Base-by-base conservation (phyloP, 2,329 filamentous ascomycete genomes). In the Ophiostoma perfectum region DNA sequence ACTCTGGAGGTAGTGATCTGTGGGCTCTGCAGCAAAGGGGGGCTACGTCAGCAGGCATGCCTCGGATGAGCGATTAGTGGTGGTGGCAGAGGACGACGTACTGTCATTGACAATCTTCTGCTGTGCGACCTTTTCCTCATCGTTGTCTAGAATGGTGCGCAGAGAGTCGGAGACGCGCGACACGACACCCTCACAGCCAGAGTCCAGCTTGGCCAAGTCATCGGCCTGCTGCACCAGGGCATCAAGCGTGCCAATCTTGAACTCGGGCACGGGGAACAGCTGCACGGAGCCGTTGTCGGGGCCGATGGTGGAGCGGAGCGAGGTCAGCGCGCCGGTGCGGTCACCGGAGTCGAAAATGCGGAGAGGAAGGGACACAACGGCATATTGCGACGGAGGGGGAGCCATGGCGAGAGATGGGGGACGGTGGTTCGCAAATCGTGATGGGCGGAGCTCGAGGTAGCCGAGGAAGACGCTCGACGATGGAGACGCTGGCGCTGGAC, bases 171-270 rank as follows among this genome's bases (percentile, higher is more conserved):
- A 88, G 49, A 98, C 91, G 81, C 97, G 98, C 74, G 84, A 84
- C 52, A 96, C 93, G 6, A 97, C 92, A 67, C 84, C 86, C 78
- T 93, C 87, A 78, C 93, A 97, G 47, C 86, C 84, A 47, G 84
- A 78, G 73, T 96, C 92, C 66, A 98, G 88, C 86, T 97, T 98
- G 70, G 89, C 85, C 67, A 99, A 83, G 76, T 98, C 95, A 76
- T 99, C 95, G 68, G 95, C 95, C 79, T 99, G 94, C 80, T 97
- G 92, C 62, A 99, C 93, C 69, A 99, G 84, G 52, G 91, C 92
- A 80, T 99, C 95, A 49, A 99, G 85, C 0, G 95, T 97, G 69
- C 95, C 95, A 78, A 99, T 96, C 83, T 98, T 99, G 85, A 99
- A 97, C 72, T 93, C 90, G 27, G 95, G 95, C 72, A 98, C 90